These are phyloP conservation scores for Trichaptum fuscoviolaceum DNA, from an alignment of 768 basidiomycete genomes.

Conservation along the genomic window DNA sequence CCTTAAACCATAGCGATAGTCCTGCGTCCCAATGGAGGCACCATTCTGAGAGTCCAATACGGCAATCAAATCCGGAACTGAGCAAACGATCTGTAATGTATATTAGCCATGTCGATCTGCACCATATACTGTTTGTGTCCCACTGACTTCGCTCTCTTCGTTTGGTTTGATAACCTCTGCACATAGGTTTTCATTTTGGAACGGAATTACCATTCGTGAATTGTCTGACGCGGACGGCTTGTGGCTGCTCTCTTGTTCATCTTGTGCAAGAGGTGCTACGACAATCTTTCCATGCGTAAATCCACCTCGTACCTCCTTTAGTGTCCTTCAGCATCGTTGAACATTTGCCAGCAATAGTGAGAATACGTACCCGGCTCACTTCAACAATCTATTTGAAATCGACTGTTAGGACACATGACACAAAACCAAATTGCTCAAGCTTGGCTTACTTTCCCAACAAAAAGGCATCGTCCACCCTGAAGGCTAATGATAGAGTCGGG, in stretches of 20 bases:
- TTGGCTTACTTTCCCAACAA: conserved; percentile 49
- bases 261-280: conserved; percentile 24
- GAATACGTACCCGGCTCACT: neutral
- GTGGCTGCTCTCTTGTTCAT: conserved; percentile 26
- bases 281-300: conserved; percentile 29
- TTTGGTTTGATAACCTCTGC: conserved; percentile 33
- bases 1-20: conserved; percentile 56
- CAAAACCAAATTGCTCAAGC: neutral
- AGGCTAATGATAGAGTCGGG: conserved; percentile 25
- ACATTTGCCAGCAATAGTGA: neutral
- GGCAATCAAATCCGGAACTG: conserved; percentile 62
- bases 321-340: neutral
- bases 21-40: conserved; percentile 54
- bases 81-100: conserved; percentile 37
- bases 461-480: conserved; percentile 38
- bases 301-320: conserved; percentile 25
- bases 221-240: conserved; percentile 7
- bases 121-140: neutral
- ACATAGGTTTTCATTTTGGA: conserved; percentile 59
- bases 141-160: conserved; percentile 21
- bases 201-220: conserved; percentile 40
- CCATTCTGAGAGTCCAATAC: conserved; percentile 61
- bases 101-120: neutral
- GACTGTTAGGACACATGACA: neutral
- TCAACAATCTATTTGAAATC: neutral